These are phyloP conservation scores for Candolleomyces efflorescens DNA, from an alignment of 768 basidiomycete species.

Conservation along the genomic window DNA sequence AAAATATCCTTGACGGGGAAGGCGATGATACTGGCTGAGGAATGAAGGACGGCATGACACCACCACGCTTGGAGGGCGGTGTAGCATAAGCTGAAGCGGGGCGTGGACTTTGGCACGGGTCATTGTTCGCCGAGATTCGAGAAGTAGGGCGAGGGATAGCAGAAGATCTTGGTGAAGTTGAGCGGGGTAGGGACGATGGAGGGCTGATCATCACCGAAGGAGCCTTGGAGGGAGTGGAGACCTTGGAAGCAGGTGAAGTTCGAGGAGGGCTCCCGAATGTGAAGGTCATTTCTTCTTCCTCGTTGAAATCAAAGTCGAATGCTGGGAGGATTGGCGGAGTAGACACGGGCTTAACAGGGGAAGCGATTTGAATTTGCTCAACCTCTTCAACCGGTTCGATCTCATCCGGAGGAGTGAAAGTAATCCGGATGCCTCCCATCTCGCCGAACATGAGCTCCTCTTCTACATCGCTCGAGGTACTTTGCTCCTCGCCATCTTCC, in stretches of 20 bases:
- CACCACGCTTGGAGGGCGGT: conserved; percentile 50
- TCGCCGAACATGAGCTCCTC: conserved; percentile 55
- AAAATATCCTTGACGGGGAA: conserved; percentile 30
- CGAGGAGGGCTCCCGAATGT: conserved; percentile 30
- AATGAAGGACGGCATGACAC: conserved; percentile 50
- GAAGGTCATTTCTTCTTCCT: conserved; percentile 22
- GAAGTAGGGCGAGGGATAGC: conserved; percentile 44
- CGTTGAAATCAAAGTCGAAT: conserved; percentile 28
- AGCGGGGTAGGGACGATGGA: conserved; percentile 28
- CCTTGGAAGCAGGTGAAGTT: conserved; percentile 5
- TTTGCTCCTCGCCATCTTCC: conserved; percentile 32
- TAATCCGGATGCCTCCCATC: conserved; percentile 70
- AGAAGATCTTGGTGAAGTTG: conserved; percentile 21
- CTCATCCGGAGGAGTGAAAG: conserved; percentile 59
- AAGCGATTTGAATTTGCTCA: conserved; percentile 22
- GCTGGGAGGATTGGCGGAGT: conserved; percentile 30
- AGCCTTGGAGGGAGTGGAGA: conserved; percentile 11
- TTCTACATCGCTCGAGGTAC: conserved; percentile 20
- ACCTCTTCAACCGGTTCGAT: conserved; percentile 26
- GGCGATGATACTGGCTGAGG: conserved; percentile 53
- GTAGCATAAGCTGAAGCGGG: conserved; percentile 35
- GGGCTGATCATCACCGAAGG: conserved; percentile 20
- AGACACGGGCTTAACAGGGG: conserved; percentile 24
- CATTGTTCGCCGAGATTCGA: conserved; percentile 16
- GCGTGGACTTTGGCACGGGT: conserved; percentile 28